Evolutionary conservation across 371 early-diverging fungal genomes (phyloP), one percentile per base, ranked within the genome.

Genomic region (Cladochytrium tenue): DNA sequence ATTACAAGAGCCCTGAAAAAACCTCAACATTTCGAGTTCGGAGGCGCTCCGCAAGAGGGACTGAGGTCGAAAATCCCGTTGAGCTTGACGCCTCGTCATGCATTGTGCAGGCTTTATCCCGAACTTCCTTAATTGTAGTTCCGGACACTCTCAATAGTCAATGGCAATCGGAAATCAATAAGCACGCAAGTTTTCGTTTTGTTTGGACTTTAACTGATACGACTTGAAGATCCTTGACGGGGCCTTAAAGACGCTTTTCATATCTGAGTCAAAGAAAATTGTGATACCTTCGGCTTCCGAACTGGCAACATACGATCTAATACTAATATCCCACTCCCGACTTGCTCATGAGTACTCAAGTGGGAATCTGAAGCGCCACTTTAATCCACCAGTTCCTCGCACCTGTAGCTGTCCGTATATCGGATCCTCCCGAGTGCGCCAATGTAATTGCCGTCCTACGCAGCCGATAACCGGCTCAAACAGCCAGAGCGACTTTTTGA

Each of bases 91-190:
- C 7, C 20, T 43, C 43, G 20, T 43, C 43, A 13, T 43, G 43
- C 43, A 7, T 13, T 20, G 43, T 43, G 43, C 43, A 13, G 43
- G 43, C 43, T 66, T 64, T 88, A 36, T 84, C 88, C 17, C 78
- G 72, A 43, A 64, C 88, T 7, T 90, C 92, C 0, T 75, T 91
- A 10, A 85, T 90, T 23, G 84, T 91, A 51, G 92, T 93, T 13
- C 93, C 93, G 0, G 87, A 89, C 58, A 89, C 89, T 35, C 70
- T 93, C 27, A 71, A 88, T 1, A 86, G 81, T 20, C 93, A 93
- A 62, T 93, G 91, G 93, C 74, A 74, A 25, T 78, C 77, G 23
- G 91, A 91, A 70, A 80, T 91, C 50, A 88, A 88, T 76, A 90
- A 87, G 77, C 66, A 66, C 66, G 53, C n/a, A n/a, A n/a, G n/a